Percentiles rank a stretch among this genome's conserved stretches.
phyloP scores from a whole-genome alignment of 306 rosid genomes.

The Senna tora region DNA sequence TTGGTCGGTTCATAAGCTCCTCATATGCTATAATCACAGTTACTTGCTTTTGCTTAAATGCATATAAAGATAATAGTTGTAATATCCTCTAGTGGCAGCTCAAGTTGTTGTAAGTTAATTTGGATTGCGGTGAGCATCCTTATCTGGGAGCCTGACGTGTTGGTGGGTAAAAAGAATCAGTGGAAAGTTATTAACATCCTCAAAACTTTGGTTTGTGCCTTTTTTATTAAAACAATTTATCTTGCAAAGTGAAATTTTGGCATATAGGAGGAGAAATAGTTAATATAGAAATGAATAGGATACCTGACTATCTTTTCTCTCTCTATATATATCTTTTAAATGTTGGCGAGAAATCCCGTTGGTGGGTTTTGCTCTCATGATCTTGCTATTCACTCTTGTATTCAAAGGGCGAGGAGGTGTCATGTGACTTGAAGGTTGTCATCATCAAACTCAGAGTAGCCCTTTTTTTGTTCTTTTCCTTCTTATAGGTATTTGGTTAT shows the following conservation, averaged over 20 bases:
- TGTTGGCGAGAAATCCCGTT: not conserved
- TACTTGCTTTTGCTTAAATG: slow-evolving; percentile 27
- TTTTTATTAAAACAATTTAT: not conserved
- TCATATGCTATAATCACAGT: not conserved
- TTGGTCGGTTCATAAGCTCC: not conserved
- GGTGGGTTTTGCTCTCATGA: slow-evolving; percentile 9
- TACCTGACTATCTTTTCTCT: not conserved
- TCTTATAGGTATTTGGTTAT: not conserved
- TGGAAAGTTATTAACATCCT: slow-evolving; percentile 2
- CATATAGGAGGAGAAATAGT: not conserved
- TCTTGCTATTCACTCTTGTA: not conserved
- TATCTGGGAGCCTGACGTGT: not conserved
- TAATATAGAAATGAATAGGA: not conserved
- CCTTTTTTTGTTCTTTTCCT: not conserved
- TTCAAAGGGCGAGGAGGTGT: not conserved
- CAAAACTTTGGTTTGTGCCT: not conserved
- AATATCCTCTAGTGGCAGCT: slow-evolving; percentile 10
- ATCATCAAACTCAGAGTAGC: not conserved
- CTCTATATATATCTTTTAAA: not conserved
- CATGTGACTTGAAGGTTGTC: not conserved
- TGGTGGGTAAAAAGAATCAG: not conserved
- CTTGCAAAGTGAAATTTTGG: slow-evolving; percentile 7
- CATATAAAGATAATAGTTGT: slow-evolving; percentile 6
- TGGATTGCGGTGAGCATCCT: slow-evolving; percentile 4
- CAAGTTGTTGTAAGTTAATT: not conserved